Percentiles rank a stretch among this genome's conserved stretches.
These are phyloP conservation scores for Starmera stellimalicola DNA, from an alignment of 1,139 yeast species.

Conservation along the genomic window DNA sequence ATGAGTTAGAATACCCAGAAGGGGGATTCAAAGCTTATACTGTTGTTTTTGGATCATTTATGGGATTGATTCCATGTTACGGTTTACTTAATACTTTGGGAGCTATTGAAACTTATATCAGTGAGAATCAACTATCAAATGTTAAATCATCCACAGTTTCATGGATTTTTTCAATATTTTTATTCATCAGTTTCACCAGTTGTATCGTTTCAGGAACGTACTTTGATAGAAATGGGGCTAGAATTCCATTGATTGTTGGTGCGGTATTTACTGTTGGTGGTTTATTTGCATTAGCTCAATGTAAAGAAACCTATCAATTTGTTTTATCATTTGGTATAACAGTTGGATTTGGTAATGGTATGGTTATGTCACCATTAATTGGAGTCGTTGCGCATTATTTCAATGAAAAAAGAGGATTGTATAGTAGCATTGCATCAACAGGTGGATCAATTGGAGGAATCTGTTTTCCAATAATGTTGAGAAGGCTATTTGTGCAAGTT, in stretches of 20 bases:
- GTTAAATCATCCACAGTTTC: slow-evolving; percentile 39
- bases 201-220: slow-evolving; percentile 48
- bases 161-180: slow-evolving; percentile 56
- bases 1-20: slow-evolving; percentile 30
- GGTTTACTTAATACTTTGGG: slow-evolving; percentile 55
- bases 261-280: slow-evolving; percentile 34
- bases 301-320: slow-evolving; percentile 42
- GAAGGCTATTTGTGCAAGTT: slow-evolving; percentile 34
- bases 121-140: slow-evolving; percentile 34
- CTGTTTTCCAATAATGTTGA: slow-evolving; percentile 46
- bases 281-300: slow-evolving; percentile 42
- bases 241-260: slow-evolving; percentile 24
- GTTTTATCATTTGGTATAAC: slow-evolving; percentile 44
- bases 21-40: slow-evolving; percentile 49
- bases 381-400: slow-evolving; percentile 56
- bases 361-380: slow-evolving; percentile 36
- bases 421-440: slow-evolving; percentile 47
- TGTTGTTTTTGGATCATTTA: slow-evolving; percentile 46
- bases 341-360: slow-evolving; percentile 46
- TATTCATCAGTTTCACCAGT: slow-evolving; percentile 44
- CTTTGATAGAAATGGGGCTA: slow-evolving; percentile 50
- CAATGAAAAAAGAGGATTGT: slow-evolving; percentile 44
- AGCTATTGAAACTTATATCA: slow-evolving; percentile 52
- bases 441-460: slow-evolving; percentile 62
- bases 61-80: slow-evolving; percentile 49